phyloP scores from a whole-genome alignment of 2,329 filamentous ascomycete species.

The Talaromyces sp. region DNA sequence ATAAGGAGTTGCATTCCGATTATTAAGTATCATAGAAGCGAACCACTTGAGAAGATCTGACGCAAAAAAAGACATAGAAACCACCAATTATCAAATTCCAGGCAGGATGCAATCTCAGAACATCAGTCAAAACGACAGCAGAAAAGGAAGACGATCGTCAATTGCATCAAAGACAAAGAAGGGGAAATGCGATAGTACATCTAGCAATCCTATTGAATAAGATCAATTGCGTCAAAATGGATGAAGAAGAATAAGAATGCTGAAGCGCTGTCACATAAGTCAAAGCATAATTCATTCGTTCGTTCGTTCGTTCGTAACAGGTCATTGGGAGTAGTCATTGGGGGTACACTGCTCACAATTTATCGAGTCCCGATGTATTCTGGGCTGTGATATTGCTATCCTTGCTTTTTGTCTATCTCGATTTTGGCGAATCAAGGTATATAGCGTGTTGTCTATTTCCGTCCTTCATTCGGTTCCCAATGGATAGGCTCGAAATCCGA shows the following conservation, averaged over 20 bases:
- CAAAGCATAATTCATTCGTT: constrained; percentile 4
- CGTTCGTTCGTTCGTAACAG: background rate
- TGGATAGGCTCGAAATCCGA: constrained; percentile 45
- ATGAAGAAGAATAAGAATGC: constrained; percentile 9
- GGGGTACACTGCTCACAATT: background rate
- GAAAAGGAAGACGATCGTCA: background rate
- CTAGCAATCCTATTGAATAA: background rate
- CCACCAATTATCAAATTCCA: constrained; percentile 4
- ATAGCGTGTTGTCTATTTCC: constrained; percentile 24
- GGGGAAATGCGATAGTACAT: background rate
- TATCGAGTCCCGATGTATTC: background rate
- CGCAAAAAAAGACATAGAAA: background rate
- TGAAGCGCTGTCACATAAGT: constrained; percentile 15
- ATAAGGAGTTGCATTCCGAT: background rate
- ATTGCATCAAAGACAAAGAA: background rate
- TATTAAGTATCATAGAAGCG: background rate
- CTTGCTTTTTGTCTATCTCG: background rate
- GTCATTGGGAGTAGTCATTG: background rate
- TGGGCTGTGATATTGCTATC: background rate
- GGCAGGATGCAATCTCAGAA: constrained; percentile 9
- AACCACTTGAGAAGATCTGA: background rate
- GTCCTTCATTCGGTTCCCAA: constrained; percentile 41
- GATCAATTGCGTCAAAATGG: background rate
- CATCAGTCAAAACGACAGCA: background rate
- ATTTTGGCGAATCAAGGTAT: background rate